Evolutionary conservation across 129 eudicot genomes (phyloP), one percentile per base, ranked within the genome.

Genomic region (Tagetes patula): DNA sequence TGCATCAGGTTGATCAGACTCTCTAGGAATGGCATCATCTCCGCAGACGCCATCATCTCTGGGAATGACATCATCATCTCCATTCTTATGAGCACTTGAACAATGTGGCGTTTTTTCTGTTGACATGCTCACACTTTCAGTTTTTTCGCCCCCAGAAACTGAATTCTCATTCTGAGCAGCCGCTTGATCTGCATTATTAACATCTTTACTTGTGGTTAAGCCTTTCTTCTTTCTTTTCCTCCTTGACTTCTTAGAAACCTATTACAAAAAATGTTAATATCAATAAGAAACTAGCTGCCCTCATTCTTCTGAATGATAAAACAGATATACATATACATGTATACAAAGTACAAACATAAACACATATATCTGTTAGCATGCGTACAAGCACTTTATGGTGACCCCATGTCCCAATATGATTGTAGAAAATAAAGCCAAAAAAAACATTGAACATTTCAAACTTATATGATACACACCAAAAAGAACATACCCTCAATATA

Each of bases 201-300:
- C 82, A 52, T 84, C 87, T 40, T 84, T 84, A 83, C 80, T 78
- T 37, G 76, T 69, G 31, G 73, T 65, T 33, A 54, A 58, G 62
- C 73, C 63, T 62, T 86, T 90, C 81, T 84, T 86, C 70, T 58
- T 71, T 73, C 75, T 86, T 76, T 71, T 85, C 92, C 78, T 88
- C 79, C 96, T 90, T 8, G 84, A 70, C 82, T 88, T 95, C 71
- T 70, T 90, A 67, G 99, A 79, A 66, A 95, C 97, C 99, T 94
- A 74, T 37, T 69, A 36, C 69, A 77, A 6, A 55, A 47, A 20
- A 70, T 46, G 50, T 20, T 5, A 32, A 49, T 43, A 41, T 10
- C 68, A 75, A 54, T 63, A 64, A 71, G 52, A 58, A 71, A 33
- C 42, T 13, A 66, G 30, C 31, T 39, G 12, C 33, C 32, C 79